Evolutionary conservation across 164 flowering plant species (phyloP).

Genomic region (Magnolia kwangsiensis): DNA sequence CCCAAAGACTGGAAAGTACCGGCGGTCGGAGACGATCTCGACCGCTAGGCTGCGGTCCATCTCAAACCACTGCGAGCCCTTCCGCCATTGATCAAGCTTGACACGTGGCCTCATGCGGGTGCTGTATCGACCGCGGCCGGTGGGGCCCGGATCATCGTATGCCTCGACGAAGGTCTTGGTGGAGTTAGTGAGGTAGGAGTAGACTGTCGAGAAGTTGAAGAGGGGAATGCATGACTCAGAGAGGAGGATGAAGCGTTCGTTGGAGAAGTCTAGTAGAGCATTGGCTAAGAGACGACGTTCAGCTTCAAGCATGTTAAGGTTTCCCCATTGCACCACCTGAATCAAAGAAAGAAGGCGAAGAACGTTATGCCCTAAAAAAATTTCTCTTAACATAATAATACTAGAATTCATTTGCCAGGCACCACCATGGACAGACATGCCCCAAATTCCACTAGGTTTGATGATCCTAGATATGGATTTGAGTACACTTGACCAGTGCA

Average conservation of each 20-base stretch:
- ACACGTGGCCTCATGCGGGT: slow-evolving; percentile 41
- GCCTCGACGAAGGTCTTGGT: slow-evolving; percentile 39
- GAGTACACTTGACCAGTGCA: too few relatives aligned
- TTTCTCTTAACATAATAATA: too few relatives aligned
- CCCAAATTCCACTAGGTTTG: too few relatives aligned
- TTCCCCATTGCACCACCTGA: slow-evolving; percentile 76
- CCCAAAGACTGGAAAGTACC: slow-evolving; percentile 41
- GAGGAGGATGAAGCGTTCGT: slow-evolving; percentile 71
- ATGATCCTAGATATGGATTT: too few relatives aligned
- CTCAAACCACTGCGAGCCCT: slow-evolving; percentile 81
- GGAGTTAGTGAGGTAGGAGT: slow-evolving; percentile 61
- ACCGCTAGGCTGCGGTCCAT: slow-evolving; percentile 51
- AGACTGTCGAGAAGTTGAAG: slow-evolving; percentile 65
- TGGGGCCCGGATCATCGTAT: slow-evolving; percentile 43
- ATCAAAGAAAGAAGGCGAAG: neutral
- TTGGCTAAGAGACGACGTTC: slow-evolving; percentile 73
- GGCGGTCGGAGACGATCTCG: slow-evolving; percentile 43
- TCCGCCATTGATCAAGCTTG: slow-evolving; percentile 49
- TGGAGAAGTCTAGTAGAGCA: slow-evolving; percentile 67
- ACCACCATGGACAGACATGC: too few relatives aligned
- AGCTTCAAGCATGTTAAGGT: slow-evolving; percentile 64
- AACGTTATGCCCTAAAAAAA: too few relatives aligned
- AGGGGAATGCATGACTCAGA: slow-evolving; percentile 87
- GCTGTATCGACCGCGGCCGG: slow-evolving; percentile 64
- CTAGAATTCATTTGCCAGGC: too few relatives aligned